Conservation (phyloP, 768 basidiomycete species). For the Lentinula guzmanii region DNA sequence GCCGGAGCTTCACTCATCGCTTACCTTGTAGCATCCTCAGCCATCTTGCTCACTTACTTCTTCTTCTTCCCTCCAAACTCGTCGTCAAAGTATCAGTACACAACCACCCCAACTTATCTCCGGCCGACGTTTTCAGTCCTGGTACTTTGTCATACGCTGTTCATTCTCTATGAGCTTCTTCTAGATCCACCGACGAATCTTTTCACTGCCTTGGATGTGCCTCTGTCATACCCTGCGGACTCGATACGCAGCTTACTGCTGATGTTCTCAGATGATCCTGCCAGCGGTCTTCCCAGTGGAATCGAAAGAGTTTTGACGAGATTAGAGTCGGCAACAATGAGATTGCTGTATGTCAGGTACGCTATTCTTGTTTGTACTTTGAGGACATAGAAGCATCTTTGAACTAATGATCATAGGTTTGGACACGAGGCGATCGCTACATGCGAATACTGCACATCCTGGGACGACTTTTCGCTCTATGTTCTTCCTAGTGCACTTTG, state of each 20-base stretch:
- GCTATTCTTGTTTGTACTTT: slow-evolving; percentile 11
- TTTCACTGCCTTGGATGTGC: slow-evolving; percentile 48
- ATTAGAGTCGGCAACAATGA: slow-evolving; percentile 50
- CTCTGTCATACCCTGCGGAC: slow-evolving; percentile 50
- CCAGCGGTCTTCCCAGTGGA: slow-evolving; percentile 32
- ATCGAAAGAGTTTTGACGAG: slow-evolving; percentile 49
- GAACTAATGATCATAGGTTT: slow-evolving; percentile 35
- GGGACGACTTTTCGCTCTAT: slow-evolving; percentile 55
- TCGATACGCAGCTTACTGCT: slow-evolving; percentile 41
- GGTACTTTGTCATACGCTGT: slow-evolving; percentile 46
- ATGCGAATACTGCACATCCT: slow-evolving; percentile 62
- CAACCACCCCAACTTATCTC: not conserved
- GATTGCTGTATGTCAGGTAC: slow-evolving; percentile 55
- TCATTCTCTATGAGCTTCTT: slow-evolving; percentile 38
- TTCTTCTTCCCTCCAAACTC: slow-evolving; percentile 1
- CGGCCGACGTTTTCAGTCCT: slow-evolving; percentile 27
- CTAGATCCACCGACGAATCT: slow-evolving; percentile 54
- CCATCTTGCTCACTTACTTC: slow-evolving; percentile 1
- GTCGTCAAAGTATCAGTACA: not conserved
- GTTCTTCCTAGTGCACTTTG: slow-evolving; percentile 48
- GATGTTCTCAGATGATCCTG: slow-evolving; percentile 31
- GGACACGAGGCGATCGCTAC: slow-evolving; percentile 59
- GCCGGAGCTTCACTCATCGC: slow-evolving; percentile 3
- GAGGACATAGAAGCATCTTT: not conserved
- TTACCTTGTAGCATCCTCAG: not conserved